Evolutionary conservation across 768 basidiomycete genomes (phyloP).

Genomic region (Collybiopsis confluens): DNA sequence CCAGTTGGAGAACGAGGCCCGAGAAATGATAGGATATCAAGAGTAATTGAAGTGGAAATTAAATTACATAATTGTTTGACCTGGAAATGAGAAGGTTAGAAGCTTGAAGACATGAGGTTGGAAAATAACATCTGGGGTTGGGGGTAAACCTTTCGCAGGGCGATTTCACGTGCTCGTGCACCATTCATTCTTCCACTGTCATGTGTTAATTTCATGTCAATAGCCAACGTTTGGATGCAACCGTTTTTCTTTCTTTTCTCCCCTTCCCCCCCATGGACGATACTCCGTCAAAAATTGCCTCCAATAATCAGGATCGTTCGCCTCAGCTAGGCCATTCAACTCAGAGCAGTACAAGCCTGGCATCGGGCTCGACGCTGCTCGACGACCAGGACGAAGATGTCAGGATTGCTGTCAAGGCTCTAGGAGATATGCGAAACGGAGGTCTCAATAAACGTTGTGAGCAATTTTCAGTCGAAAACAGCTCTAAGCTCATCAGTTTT

Average conservation of each 20-base stretch:
- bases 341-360: slow-evolving; percentile 2
- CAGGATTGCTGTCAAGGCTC: slow-evolving; percentile 70
- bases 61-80: too few species aligned
- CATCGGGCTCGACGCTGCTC: slow-evolving; percentile 18
- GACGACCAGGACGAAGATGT: slow-evolving; percentile 71
- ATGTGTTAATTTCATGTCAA: too few species aligned
- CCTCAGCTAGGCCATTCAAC: not conserved
- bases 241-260: not conserved
- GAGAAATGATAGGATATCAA: too few species aligned
- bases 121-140: too few species aligned
- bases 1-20: too few species aligned
- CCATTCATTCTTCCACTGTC: too few species aligned
- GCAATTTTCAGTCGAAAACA: not conserved
- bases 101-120: too few species aligned
- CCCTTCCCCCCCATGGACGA: not conserved
- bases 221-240: not conserved
- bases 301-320: not conserved
- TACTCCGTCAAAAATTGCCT: not conserved
- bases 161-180: too few species aligned
- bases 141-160: too few species aligned
- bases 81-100: too few species aligned
- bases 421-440: slow-evolving; percentile 73
- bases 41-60: too few species aligned
- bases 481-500: not conserved
- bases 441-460: slow-evolving; percentile 14